phyloP scores from a whole-genome alignment of 306 rosid species.

The Vachellia collinsii region DNA sequence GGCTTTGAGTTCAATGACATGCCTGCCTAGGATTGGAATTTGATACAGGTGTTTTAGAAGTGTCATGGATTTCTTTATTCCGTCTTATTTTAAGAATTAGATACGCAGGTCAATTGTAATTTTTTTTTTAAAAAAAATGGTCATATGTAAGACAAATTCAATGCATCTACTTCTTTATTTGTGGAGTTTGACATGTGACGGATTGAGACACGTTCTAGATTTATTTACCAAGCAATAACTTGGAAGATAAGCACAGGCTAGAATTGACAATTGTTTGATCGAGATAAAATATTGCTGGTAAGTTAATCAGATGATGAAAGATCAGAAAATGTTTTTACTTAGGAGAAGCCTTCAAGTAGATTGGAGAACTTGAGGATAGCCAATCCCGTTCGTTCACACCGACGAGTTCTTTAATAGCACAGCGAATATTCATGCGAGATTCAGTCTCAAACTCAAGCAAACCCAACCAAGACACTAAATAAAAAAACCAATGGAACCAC shows the following conservation, averaged over 20 bases:
- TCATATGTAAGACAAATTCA: not conserved
- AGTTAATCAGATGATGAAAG: not conserved
- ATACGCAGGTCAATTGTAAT: not conserved
- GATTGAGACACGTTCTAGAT: not conserved
- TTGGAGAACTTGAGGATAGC: too few relatives aligned
- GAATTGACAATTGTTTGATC: constrained; percentile 12
- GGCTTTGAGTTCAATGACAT: not conserved
- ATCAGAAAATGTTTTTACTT: not conserved
- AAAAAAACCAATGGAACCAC: too few relatives aligned
- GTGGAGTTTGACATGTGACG: not conserved
- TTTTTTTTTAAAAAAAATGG: not conserved
- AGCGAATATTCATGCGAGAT: too few relatives aligned
- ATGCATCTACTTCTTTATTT: not conserved
- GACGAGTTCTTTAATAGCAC: too few relatives aligned
- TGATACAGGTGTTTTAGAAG: not conserved
- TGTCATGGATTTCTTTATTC: not conserved
- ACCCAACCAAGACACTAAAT: too few relatives aligned
- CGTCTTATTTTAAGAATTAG: not conserved
- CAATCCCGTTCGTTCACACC: too few relatives aligned
- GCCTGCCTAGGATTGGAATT: not conserved
- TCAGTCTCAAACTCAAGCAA: too few relatives aligned
- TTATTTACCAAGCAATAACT: not conserved
- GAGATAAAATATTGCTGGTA: not conserved
- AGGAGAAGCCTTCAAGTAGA: not conserved
- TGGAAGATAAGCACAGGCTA: not conserved